Evolutionary conservation across 176 grass and related monocot species (phyloP), one percentile per base, ranked within the genome.

Genomic region (Zea luxurians): DNA sequence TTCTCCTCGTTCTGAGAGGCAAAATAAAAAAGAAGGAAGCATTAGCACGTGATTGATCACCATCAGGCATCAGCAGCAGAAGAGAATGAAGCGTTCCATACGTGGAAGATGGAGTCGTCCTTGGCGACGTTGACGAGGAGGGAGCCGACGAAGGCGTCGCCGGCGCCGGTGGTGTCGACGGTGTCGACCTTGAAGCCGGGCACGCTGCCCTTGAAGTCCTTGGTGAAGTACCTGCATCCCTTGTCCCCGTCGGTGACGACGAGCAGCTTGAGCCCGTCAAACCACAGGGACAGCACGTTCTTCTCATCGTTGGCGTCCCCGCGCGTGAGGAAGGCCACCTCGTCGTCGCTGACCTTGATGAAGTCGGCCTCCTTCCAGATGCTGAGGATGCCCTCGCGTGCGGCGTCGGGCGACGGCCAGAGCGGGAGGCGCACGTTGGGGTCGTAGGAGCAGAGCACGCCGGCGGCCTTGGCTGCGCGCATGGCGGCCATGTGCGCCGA

Each of bases 281-380:
- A 92, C 94, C 94, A 97, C 4, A 97, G 80, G 0, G 91, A 88
- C 17, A 92, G 82, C 5, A 97, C 87, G 7, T 92, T 91, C 69
- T 86, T 77, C 82, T 97, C 94, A 0, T 74, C 86, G 4, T 71
- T 76, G 2, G 94, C 80, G 10, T 97, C 91, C 0, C 91, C 85
- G 78, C 90, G 52, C 4, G 94, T 97, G 45, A 97, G 68, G 83
- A 97, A 97, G 0, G 89, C 87, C 0, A 97, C 94, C 83, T 97
- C 94, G 9, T 97, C 94, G 43, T 97, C 94, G 40, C 94, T 97
- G 0, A 97, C 94, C 91, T 93, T 97, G 72, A 97, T 97, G 73
- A 97, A 93, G 34, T 97, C 91, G 0, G 94, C 91, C 77, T 94
- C 91, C 76, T 92, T 97, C 94, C 94, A 97, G 54, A 97, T 97